Evolutionary conservation across 257 asterid species (phyloP).

Genomic region (Fraxinus cuspidata): DNA sequence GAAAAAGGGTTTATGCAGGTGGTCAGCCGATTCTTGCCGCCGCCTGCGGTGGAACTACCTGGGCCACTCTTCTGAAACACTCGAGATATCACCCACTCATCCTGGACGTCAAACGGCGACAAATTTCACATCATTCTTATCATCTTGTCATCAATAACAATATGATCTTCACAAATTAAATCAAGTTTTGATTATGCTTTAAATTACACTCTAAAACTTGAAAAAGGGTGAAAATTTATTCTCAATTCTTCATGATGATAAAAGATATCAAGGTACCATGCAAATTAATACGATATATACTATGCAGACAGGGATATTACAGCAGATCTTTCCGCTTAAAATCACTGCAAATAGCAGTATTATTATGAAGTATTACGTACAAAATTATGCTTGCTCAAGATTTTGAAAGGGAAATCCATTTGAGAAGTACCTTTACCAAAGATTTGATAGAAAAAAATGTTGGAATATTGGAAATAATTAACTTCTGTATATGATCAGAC

Average conservation of each 20-base stretch:
- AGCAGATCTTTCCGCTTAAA: constrained; percentile 17
- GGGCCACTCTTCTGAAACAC: constrained; percentile 67
- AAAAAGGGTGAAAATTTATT: background rate
- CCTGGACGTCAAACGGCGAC: constrained; percentile 37
- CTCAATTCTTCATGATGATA: constrained; percentile 8
- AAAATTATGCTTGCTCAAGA: background rate
- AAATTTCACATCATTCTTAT: constrained; percentile 8
- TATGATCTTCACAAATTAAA: too few species aligned
- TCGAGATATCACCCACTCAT: constrained; percentile 93
- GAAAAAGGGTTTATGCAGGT: constrained; percentile 25
- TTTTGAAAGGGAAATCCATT: background rate
- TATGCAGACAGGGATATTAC: constrained; percentile 12
- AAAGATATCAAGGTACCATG: constrained; percentile 27
- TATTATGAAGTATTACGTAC: background rate
- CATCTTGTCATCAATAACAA: too few species aligned
- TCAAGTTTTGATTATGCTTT: too few species aligned
- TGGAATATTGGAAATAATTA: background rate
- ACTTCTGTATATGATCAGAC: background rate
- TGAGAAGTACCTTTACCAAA: background rate
- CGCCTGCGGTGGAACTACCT: constrained; percentile 32
- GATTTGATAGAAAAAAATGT: background rate
- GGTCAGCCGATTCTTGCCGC: constrained; percentile 46
- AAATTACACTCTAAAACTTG: too few species aligned
- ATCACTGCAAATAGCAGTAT: constrained; percentile 18
- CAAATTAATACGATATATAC: constrained; percentile 8